Percentiles rank a stretch among this genome's conserved stretches.
These are phyloP conservation scores for Zizania latifolia DNA, from an alignment of 176 grass and related monocot genomes.

Conservation along the genomic window DNA sequence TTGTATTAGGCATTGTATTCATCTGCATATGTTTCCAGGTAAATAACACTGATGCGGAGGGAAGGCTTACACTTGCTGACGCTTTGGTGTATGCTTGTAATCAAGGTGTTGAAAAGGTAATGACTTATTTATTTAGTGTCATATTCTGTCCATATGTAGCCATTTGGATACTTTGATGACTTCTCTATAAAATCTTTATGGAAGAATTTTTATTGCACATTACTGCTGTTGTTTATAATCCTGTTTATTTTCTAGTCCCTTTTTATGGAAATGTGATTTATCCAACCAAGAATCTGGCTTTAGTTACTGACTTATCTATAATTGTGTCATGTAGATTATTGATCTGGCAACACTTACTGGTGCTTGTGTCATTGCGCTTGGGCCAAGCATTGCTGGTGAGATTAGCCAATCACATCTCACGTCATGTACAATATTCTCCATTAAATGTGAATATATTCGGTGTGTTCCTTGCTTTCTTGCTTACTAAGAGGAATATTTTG, in stretches of 20 bases:
- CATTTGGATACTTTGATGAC: background rate
- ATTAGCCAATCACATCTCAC: background rate
- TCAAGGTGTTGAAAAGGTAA: slow-evolving; percentile 78
- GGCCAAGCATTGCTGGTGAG: slow-evolving; percentile 79
- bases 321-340: slow-evolving; percentile 55
- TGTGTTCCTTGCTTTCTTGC: background rate
- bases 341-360: slow-evolving; percentile 94
- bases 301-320: background rate
- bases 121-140: background rate
- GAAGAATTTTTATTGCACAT: background rate
- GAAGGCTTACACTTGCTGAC: slow-evolving; percentile 81
- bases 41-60: slow-evolving; percentile 85
- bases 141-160: background rate
- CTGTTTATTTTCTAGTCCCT: background rate
- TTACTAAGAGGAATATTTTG: background rate
- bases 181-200: background rate
- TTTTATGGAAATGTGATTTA: background rate
- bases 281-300: background rate
- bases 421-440: background rate
- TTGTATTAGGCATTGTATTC: background rate
- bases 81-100: slow-evolving; percentile 84
- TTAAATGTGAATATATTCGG: background rate
- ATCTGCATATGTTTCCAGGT: slow-evolving; percentile 38
- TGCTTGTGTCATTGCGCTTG: slow-evolving; percentile 73
- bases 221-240: background rate